These are phyloP conservation scores for Taphrina populina DNA, from an alignment of 1,139 yeast genomes.

Conservation along the genomic window DNA sequence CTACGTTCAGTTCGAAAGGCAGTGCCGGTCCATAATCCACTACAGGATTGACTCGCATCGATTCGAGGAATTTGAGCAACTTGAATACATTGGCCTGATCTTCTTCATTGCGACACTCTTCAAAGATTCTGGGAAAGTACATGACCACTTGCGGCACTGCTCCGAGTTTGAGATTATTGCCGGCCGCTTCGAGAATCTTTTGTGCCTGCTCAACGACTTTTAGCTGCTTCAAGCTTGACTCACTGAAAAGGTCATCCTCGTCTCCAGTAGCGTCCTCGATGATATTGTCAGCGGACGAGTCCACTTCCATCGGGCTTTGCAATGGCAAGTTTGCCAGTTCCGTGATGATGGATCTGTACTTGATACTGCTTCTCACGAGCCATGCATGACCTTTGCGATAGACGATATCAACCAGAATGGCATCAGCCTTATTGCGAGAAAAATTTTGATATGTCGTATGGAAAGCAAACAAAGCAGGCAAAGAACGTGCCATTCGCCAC, in stretches of 20 bases:
- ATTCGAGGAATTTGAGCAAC: neutral
- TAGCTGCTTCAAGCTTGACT: conserved; percentile 2
- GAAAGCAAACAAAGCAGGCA: conserved; percentile 10
- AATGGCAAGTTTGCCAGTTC: conserved; percentile 11
- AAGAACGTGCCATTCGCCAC: conserved; percentile 19
- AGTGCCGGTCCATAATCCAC: conserved; percentile 8
- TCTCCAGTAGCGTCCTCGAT: conserved; percentile 4
- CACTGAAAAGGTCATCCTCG: conserved; percentile 9
- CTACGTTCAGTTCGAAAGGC: conserved; percentile 10
- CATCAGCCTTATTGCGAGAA: conserved; percentile 1
- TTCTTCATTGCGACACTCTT: conserved; percentile 4
- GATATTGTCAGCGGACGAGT: neutral
- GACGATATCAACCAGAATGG: conserved; percentile 17
- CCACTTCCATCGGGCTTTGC: neutral
- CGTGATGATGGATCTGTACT: conserved; percentile 12
- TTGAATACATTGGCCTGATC: conserved; percentile 3
- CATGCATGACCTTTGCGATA: conserved; percentile 24
- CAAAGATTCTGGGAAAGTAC: conserved; percentile 17
- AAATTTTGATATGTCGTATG: conserved; percentile 7
- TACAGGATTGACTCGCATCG: conserved; percentile 1
- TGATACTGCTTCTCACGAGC: conserved; percentile 13
- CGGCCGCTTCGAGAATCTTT: conserved; percentile 11
- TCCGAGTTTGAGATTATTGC: conserved; percentile 13
- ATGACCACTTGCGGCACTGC: conserved; percentile 5
- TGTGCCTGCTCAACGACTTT: conserved; percentile 6